phyloP scores from a whole-genome alignment of 306 rosid genomes.

The Boehmeria nivea region DNA sequence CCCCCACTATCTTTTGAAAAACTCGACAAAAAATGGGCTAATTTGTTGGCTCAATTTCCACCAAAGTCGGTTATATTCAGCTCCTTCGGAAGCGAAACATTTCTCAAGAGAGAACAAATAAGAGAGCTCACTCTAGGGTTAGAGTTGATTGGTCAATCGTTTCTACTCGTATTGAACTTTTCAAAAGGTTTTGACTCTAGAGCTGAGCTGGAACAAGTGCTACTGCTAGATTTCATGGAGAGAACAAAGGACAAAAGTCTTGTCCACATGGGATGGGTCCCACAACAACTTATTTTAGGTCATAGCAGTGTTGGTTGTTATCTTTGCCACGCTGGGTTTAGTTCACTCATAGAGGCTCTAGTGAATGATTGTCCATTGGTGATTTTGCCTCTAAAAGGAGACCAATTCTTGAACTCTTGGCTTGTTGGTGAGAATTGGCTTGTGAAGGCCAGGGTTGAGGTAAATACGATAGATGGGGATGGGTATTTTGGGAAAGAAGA shows the following conservation, averaged over 20 bases:
- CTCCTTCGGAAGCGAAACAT: slow-evolving; percentile 58
- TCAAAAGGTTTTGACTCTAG: slow-evolving; percentile 14
- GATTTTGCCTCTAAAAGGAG: slow-evolving; percentile 40
- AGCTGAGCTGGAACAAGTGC: slow-evolving; percentile 23
- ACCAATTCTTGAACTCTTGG: slow-evolving; percentile 44
- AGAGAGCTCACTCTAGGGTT: slow-evolving; percentile 38
- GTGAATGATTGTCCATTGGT: slow-evolving; percentile 41
- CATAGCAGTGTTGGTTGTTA: slow-evolving; percentile 34
- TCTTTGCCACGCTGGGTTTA: slow-evolving; percentile 42
- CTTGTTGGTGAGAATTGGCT: slow-evolving; percentile 23
- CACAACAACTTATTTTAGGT: slow-evolving; percentile 37
- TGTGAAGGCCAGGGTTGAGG: slow-evolving; percentile 32
- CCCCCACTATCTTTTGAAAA: slow-evolving; percentile 10
- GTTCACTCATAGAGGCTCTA: slow-evolving; percentile 45
- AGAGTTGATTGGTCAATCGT: slow-evolving; percentile 38
- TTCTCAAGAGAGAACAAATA: slow-evolving; percentile 35
- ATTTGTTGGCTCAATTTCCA: slow-evolving; percentile 33
- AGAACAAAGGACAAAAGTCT: slow-evolving; percentile 37
- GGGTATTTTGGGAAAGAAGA: slow-evolving; percentile 42
- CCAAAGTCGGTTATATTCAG: slow-evolving; percentile 29
- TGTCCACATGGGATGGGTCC: slow-evolving; percentile 49
- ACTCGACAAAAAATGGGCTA: slow-evolving; percentile 27
- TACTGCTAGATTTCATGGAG: slow-evolving; percentile 34
- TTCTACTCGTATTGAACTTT: slow-evolving; percentile 39
- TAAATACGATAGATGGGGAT: slow-evolving; percentile 34